Percentiles rank a stretch among this genome's conserved stretches.
Evolutionary conservation across 495 filamentous ascomycete species (phyloP).

Genomic region (Xylaria telfairii): DNA sequence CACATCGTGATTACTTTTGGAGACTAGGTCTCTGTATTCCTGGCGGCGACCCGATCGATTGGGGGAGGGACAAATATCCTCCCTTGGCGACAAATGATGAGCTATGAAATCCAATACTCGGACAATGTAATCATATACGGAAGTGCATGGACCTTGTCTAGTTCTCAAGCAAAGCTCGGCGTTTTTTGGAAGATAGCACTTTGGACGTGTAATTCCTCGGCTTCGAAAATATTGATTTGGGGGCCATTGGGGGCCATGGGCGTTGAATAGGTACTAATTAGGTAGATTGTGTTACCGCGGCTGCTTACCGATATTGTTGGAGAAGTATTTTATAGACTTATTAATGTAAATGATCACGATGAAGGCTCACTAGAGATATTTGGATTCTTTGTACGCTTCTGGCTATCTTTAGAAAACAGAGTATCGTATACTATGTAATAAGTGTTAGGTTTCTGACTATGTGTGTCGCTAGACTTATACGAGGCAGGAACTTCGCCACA

Average conservation of each 20-base stretch:
- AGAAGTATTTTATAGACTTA: neutral
- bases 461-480: neutral
- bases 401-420: neutral
- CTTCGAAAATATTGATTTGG: neutral
- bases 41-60: conserved; percentile 74
- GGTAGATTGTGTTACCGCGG: conserved; percentile 3
- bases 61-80: conserved; percentile 58
- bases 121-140: conserved; percentile 13
- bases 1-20: conserved; percentile 97
- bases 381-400: neutral
- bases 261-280: conserved; percentile 2
- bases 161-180: neutral
- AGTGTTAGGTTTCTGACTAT: neutral
- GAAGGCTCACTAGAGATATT: neutral
- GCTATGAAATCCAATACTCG: conserved; percentile 29
- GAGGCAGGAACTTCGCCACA: neutral
- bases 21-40: conserved; percentile 88
- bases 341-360: neutral
- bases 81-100: conserved; percentile 34
- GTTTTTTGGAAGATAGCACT: neutral
- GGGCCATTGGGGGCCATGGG: conserved; percentile 2
- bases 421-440: neutral
- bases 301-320: neutral
- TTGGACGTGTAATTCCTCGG: neutral
- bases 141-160: neutral